Evolutionary conservation across 108 stramenopile species (phyloP), one percentile per base, ranked within the genome.

Genomic region (Cylindrotheca fusiformis): DNA sequence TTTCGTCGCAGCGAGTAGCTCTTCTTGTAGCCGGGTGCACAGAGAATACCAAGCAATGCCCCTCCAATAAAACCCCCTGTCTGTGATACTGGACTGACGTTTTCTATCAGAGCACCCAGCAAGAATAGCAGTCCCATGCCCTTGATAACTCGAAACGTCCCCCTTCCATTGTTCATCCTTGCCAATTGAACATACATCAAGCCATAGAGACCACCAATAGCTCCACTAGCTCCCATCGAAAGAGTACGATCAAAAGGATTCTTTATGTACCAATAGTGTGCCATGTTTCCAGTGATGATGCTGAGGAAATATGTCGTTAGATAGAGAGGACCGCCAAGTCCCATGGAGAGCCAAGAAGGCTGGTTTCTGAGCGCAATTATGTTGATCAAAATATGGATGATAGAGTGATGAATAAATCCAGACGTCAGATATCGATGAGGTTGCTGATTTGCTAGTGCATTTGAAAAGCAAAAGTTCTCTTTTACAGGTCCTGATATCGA

Each of bases 21-120:
- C 46, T 72, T 82, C 25, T 55, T 58, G 58, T 88, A 93, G 4
- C 72, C 66, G 20, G 88, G 91, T 1, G 83, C 85, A 72, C 68
- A 89, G 6, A 87, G 32, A 24, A 69, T 70, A 1, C 86, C 91
- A 29, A 84, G 61, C 1, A 82, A 2, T 21, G 53, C 61, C 0
- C 91, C 91, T n/a, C 82, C 74, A 4, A 88, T 23, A 61, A 93
- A 93, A 2, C 88, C 91, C 12, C 86, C 88, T 20, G 88, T 24
- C 52, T 87, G 86, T 1, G 80, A 71, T 8, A 84, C 84, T 62
- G 77, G 85, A 28, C 83, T 88, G 4, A 93, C 71, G 55, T 72
- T 67, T 5, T 79, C 79, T 32, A 82, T 54, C 3, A 80, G 52
- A 31, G 63, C 36, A 20, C 88, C 86, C 58, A 75, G 75, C 5